A percentile compares a stretch with the other conserved stretches of the same genome.
These are phyloP conservation scores for Coemansia guatemalensis DNA, from an alignment of 192 early-diverging fungal genomes.

Conservation along the genomic window DNA sequence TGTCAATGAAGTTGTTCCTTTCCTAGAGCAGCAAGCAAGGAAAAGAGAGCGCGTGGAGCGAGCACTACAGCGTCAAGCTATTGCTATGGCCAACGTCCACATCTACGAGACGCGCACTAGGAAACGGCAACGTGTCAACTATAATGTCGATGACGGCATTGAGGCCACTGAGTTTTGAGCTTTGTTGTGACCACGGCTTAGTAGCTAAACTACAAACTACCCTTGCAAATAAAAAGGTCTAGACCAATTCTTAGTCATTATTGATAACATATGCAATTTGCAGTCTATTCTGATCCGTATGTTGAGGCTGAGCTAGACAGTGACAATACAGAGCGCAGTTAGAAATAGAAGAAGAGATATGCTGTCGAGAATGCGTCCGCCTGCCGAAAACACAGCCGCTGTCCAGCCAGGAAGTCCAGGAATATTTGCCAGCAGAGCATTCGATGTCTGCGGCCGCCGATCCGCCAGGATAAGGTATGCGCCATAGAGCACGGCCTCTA, in stretches of 20 bases:
- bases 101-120: slow-evolving; percentile 51
- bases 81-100: slow-evolving; percentile 40
- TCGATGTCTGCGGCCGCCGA: slow-evolving; percentile 8
- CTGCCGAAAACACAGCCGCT: slow-evolving; percentile 17
- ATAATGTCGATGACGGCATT: slow-evolving; percentile 25
- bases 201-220: too few relatives aligned
- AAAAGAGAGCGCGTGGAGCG: slow-evolving; percentile 35
- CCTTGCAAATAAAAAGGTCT: not conserved
- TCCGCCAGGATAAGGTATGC: slow-evolving; percentile 24
- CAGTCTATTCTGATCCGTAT: not conserved
- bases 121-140: slow-evolving; percentile 52
- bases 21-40: slow-evolving; percentile 27
- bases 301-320: not conserved
- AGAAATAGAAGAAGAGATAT: slow-evolving; percentile 32
- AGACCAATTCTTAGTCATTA: not conserved
- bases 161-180: slow-evolving; percentile 13
- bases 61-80: slow-evolving; percentile 36
- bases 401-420: slow-evolving; percentile 32
- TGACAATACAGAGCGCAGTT: slow-evolving; percentile 28
- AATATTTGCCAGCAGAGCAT: slow-evolving; percentile 13
- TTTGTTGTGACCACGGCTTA: not conserved
- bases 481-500: slow-evolving; percentile 24
- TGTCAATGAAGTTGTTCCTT: slow-evolving; percentile 32
- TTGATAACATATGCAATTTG: not conserved
- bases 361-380: slow-evolving; percentile 33